Evolutionary conservation across 1,284 basidiomycete species (phyloP).

Genomic region (Pyrrhoderma noxium): DNA sequence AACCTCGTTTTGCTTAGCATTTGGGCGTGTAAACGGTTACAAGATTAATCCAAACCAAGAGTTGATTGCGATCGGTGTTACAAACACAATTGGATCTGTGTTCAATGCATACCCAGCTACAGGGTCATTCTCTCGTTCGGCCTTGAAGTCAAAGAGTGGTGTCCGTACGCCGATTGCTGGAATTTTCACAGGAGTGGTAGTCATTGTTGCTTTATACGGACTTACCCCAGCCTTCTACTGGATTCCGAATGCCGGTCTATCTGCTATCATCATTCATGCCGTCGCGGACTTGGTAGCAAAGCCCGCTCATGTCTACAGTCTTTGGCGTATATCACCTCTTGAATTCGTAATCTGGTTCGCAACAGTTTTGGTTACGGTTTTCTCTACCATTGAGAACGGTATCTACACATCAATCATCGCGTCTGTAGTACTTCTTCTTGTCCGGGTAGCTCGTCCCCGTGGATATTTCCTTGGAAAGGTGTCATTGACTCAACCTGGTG

Average conservation of each 20-base stretch:
- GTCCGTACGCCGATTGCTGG: conserved; percentile 93
- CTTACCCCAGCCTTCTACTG: conserved; percentile 87
- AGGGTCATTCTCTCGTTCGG: conserved; percentile 96
- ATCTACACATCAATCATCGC: conserved; percentile 87
- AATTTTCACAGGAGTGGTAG: conserved; percentile 80
- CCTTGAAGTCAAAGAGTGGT: conserved; percentile 92
- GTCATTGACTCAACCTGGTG: conserved; percentile 33
- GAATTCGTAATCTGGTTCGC: conserved; percentile 90
- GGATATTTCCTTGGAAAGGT: conserved; percentile 84
- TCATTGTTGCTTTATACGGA: conserved; percentile 92
- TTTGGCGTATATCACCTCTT: conserved; percentile 91
- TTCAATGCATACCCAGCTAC: conserved; percentile 96
- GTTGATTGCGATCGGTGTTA: conserved; percentile 95
- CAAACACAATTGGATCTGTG: conserved; percentile 78
- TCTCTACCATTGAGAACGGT: conserved; percentile 87
- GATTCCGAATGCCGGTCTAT: conserved; percentile 75
- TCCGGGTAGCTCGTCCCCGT: conserved; percentile 88
- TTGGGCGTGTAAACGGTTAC: conserved; percentile 94
- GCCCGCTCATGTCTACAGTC: conserved; percentile 82
- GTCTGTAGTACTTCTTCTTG: conserved; percentile 78
- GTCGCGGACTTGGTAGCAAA: conserved; percentile 89
- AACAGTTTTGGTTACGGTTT: conserved; percentile 85
- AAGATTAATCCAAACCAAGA: conserved; percentile 98
- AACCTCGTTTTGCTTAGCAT: conserved; percentile 45
- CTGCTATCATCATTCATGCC: conserved; percentile 94